Evolutionary conservation across 129 eudicot species (phyloP).

Genomic region (Tagetes patula): DNA sequence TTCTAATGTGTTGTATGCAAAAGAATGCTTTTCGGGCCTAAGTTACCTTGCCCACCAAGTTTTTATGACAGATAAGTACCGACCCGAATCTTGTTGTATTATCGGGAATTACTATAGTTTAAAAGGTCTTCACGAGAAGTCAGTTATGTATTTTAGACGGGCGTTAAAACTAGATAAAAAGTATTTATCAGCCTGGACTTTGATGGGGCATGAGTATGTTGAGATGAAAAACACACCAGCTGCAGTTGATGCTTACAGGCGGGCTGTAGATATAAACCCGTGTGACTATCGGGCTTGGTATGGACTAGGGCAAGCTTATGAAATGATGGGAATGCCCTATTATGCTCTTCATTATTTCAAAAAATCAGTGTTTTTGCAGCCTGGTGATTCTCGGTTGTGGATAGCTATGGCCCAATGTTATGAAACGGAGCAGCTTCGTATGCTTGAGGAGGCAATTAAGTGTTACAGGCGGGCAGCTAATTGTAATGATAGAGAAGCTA

Average conservation of each 20-base stretch:
- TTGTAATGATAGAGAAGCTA: constrained; percentile 90
- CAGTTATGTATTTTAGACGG: constrained; percentile 81
- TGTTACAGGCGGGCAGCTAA: constrained; percentile 78
- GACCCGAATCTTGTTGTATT: constrained; percentile 96
- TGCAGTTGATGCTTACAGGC: constrained; percentile 82
- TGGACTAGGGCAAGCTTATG: constrained; percentile 96
- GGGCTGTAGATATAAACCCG: constrained; percentile 74
- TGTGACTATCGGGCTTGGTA: constrained; percentile 71
- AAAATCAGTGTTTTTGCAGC: constrained; percentile 83
- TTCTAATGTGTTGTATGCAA: constrained; percentile 87
- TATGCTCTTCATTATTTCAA: constrained; percentile 84
- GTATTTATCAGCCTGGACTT: constrained; percentile 92
- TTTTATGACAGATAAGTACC: constrained; percentile 80
- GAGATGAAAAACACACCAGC: constrained; percentile 95
- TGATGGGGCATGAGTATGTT: constrained; percentile 93
- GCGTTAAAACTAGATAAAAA: constrained; percentile 81
- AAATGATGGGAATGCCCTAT: constrained; percentile 38
- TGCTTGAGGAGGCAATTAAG: constrained; percentile 83
- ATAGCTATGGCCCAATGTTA: constrained; percentile 97
- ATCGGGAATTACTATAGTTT: constrained; percentile 89
- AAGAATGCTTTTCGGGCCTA: constrained; percentile 80
- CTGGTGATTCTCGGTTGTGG: constrained; percentile 60
- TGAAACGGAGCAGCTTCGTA: constrained; percentile 70
- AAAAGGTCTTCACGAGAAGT: constrained; percentile 93
- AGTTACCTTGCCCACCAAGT: constrained; percentile 90